Conservation (phyloP, 805 yeast genomes). For the Nakazawaea siamensis region DNA sequence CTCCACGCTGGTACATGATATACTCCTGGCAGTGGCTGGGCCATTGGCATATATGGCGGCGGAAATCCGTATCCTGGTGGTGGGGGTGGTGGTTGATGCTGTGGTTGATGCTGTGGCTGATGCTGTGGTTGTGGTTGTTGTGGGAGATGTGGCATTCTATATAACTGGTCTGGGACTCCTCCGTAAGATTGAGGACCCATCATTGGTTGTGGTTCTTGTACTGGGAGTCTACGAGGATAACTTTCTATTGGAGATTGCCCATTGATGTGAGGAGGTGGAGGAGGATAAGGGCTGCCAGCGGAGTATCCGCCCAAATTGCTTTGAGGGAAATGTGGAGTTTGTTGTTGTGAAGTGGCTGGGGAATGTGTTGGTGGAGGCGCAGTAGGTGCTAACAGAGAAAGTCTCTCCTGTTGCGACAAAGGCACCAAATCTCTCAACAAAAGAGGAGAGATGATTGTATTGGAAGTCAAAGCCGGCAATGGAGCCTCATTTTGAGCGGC, state of each 20-base stretch:
- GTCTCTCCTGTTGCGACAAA: conserved; percentile 31
- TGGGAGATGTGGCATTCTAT: conserved; percentile 3
- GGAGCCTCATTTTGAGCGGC: conserved; percentile 36
- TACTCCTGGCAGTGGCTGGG: neutral
- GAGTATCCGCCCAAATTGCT: conserved; percentile 10
- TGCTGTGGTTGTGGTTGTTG: conserved; percentile 2
- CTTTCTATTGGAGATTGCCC: too few relatives aligned
- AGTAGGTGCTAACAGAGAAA: too few relatives aligned
- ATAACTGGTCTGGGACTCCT: too few relatives aligned
- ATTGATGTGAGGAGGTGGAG: neutral
- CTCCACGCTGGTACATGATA: neutral
- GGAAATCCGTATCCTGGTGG: neutral
- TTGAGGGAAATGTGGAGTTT: conserved; percentile 11
- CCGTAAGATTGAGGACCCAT: too few relatives aligned
- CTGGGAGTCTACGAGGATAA: neutral
- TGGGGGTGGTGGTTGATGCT: neutral
- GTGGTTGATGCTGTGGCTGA: conserved; percentile 1
- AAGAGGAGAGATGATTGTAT: conserved; percentile 36
- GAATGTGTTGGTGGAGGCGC: neutral
- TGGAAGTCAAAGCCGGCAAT: conserved; percentile 39
- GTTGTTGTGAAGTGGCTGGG: conserved; percentile 5
- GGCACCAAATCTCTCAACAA: conserved; percentile 35
- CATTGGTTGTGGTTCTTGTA: neutral
- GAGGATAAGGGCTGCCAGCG: neutral
- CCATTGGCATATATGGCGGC: neutral